Evolutionary conservation across 202 grass and related monocot genomes (phyloP).

Genomic region (Zoysia matrella): DNA sequence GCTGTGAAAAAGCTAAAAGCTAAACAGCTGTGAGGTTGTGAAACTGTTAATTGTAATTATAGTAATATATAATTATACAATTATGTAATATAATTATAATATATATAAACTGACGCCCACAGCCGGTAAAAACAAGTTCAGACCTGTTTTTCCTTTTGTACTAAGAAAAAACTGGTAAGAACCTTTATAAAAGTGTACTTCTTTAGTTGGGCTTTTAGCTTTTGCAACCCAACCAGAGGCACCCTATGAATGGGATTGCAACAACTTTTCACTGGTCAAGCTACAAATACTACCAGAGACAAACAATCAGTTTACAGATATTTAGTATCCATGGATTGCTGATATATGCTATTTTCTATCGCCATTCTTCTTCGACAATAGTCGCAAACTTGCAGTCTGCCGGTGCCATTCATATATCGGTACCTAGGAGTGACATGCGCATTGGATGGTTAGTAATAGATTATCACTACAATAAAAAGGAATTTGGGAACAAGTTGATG

Average conservation of each 20-base stretch:
- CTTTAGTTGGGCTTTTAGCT: too few species aligned
- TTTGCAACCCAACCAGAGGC: too few species aligned
- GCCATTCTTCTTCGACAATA: slow-evolving; percentile 49
- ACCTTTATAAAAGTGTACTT: too few species aligned
- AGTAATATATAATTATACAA: too few species aligned
- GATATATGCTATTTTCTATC: slow-evolving; percentile 23
- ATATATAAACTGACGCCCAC: too few species aligned
- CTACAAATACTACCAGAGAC: background rate
- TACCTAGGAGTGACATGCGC: slow-evolving; percentile 46
- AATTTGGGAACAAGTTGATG: background rate
- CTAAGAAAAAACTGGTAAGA: too few species aligned
- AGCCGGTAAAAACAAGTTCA: too few species aligned
- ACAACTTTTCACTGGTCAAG: background rate
- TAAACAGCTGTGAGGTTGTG: too few species aligned
- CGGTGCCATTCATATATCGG: slow-evolving; percentile 82
- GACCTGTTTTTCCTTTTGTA: too few species aligned
- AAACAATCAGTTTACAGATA: background rate
- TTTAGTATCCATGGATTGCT: background rate
- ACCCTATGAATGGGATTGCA: background rate
- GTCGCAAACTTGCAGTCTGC: slow-evolving; percentile 63
- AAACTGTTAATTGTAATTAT: too few species aligned
- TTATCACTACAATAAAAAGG: background rate
- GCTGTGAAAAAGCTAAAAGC: too few species aligned
- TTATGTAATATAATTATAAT: too few species aligned
- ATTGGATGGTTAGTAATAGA: slow-evolving; percentile 25